phyloP scores from a whole-genome alignment of 495 filamentous ascomycete species.

The Filosporella fistucella region DNA sequence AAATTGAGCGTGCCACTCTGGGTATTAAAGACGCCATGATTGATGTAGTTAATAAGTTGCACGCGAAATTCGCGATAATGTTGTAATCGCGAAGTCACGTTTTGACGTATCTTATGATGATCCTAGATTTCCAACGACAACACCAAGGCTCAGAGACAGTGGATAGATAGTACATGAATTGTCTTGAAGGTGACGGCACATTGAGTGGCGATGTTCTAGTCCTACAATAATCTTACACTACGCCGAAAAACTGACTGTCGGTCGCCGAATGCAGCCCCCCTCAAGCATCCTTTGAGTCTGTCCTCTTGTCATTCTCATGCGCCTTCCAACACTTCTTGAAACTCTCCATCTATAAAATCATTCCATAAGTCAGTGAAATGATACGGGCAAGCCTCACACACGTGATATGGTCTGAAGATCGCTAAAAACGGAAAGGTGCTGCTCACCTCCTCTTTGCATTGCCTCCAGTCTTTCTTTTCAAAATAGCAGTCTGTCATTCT shows the following conservation, averaged over 20 bases:
- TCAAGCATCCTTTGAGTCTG: slow-evolving; percentile 62
- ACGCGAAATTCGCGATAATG: slow-evolving; percentile 8
- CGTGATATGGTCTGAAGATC: slow-evolving; percentile 22
- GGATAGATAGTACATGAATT: too few relatives aligned
- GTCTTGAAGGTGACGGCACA: too few relatives aligned
- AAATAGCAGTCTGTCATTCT: slow-evolving; percentile 94
- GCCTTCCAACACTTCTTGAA: slow-evolving; percentile 92
- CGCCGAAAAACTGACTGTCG: neutral
- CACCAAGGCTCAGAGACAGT: too few relatives aligned
- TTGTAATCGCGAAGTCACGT: neutral
- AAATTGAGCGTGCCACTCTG: slow-evolving; percentile 15
- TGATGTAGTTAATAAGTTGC: slow-evolving; percentile 1
- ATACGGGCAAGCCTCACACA: neutral
- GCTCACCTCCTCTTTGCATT: slow-evolving; percentile 83
- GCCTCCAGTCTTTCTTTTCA: slow-evolving; percentile 93
- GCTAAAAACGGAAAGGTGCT: slow-evolving; percentile 13
- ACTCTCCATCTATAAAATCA: slow-evolving; percentile 69
- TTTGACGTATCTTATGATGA: too few relatives aligned
- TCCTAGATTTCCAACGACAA: too few relatives aligned
- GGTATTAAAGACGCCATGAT: slow-evolving; percentile 19
- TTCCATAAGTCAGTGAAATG: neutral
- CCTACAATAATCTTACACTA: slow-evolving; percentile 2
- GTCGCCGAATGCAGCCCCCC: neutral
- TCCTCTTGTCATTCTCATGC: slow-evolving; percentile 83
- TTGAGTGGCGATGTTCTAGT: too few relatives aligned